Evolutionary conservation across 192 early-diverging fungal species (phyloP).

Genomic region (Funneliformis mosseae): DNA sequence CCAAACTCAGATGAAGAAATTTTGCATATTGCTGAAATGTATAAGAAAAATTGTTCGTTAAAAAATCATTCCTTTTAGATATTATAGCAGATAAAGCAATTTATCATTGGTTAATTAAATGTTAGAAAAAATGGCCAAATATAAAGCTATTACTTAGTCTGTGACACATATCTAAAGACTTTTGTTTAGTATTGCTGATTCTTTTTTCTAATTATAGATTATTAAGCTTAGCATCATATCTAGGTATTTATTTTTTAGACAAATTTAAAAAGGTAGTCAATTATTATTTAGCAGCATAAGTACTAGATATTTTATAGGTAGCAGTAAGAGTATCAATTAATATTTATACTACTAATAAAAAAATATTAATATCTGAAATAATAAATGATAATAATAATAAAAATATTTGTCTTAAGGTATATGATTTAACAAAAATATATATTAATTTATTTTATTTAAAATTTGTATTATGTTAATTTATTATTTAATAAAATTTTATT

Average conservation of each 20-base stretch:
- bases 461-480: no score
- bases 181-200: background rate
- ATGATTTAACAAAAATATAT: no score
- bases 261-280: conserved; percentile 21
- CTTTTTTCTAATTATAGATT: background rate
- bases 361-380: background rate
- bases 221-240: background rate
- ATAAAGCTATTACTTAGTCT: background rate
- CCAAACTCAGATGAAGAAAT: background rate
- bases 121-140: background rate
- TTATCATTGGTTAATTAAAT: background rate
- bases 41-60: background rate
- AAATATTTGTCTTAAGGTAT: conserved; percentile 8
- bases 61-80: background rate
- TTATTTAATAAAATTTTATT: no score
- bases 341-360: conserved; percentile 1
- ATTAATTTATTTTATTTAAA: no score
- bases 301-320: background rate
- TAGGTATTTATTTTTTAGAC: conserved; percentile 13
- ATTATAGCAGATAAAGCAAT: background rate
- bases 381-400: background rate
- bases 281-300: background rate
- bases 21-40: background rate
- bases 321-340: conserved; percentile 1
- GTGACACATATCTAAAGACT: background rate